These are phyloP conservation scores for Mycena epipterygia DNA, from an alignment of 768 basidiomycete genomes.

Conservation along the genomic window DNA sequence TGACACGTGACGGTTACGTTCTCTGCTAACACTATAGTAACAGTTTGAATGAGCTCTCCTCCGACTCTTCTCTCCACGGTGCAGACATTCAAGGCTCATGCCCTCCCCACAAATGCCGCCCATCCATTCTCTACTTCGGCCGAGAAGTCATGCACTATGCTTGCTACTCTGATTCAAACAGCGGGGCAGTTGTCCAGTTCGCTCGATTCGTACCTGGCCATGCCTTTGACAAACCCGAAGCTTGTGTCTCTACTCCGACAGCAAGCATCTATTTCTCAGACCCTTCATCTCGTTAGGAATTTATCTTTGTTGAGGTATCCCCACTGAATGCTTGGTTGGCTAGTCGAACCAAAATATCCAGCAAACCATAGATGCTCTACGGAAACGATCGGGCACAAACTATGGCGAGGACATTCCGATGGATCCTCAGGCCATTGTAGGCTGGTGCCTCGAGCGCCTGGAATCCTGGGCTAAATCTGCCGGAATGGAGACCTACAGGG, in stretches of 20 bases:
- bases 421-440: conserved; percentile 56
- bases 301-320: conserved; percentile 25
- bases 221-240: conserved; percentile 72
- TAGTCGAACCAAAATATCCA: conserved; percentile 70
- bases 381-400: conserved; percentile 58
- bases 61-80: conserved; percentile 59
- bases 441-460: conserved; percentile 73
- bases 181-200: conserved; percentile 68
- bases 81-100: conserved; percentile 55
- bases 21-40: no score
- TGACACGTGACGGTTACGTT: conserved; percentile 18
- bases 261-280: conserved; percentile 65
- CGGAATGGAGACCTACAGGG: conserved; percentile 84
- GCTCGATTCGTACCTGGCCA: conserved; percentile 62
- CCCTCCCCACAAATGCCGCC: conserved; percentile 50
- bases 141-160: conserved; percentile 56
- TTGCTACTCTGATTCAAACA: conserved; percentile 66
- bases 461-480: conserved; percentile 72
- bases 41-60: conserved; percentile 32
- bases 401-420: conserved; percentile 79
- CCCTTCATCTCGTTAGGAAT: conserved; percentile 65
- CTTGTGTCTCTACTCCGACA: conserved; percentile 78
- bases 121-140: conserved; percentile 62
- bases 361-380: conserved; percentile 62
- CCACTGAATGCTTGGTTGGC: conserved; percentile 36